A percentile compares a stretch with the other conserved stretches of the same genome.
Evolutionary conservation across 2,329 filamentous ascomycete genomes (phyloP).

Genomic region (Sarocladium brachiariae): DNA sequence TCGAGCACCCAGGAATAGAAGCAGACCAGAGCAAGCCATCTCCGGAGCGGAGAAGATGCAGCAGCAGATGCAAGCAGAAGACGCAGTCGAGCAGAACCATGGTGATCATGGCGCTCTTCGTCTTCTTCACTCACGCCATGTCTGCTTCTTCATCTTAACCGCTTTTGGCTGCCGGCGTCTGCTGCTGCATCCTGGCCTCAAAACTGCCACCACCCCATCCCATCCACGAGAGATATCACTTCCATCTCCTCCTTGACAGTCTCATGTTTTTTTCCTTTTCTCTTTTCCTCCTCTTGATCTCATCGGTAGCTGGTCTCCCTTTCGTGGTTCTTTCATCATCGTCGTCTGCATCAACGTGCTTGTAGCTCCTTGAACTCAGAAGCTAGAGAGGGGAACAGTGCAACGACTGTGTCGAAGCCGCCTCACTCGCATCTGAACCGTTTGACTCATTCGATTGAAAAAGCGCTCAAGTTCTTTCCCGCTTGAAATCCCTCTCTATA

Average conservation of each 20-base stretch:
- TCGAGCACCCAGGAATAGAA: neutral
- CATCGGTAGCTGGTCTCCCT: constrained; percentile 9
- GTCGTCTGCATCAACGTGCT: neutral
- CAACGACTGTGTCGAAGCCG: constrained; percentile 9
- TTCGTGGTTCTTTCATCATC: constrained; percentile 8
- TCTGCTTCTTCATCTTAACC: neutral
- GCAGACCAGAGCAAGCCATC: constrained; percentile 2
- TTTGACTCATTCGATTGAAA: neutral
- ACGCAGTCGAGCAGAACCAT: neutral
- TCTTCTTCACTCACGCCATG: constrained; percentile 1
- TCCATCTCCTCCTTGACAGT: neutral
- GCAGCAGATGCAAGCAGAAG: neutral
- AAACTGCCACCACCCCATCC: neutral
- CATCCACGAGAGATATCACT: constrained; percentile 1
- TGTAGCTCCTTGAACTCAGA: neutral
- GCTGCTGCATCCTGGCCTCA: constrained; percentile 2
- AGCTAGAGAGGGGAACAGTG: neutral
- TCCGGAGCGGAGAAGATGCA: neutral
- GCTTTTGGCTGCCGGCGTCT: constrained; percentile 2
- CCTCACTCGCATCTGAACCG: neutral
- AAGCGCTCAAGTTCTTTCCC: neutral
- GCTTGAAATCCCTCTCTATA: neutral
- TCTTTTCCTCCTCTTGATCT: constrained; percentile 5
- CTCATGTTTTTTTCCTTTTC: neutral
- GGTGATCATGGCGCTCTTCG: neutral